phyloP scores from a whole-genome alignment of 1,284 basidiomycete genomes.

The Papiliotrema fonsecae region DNA sequence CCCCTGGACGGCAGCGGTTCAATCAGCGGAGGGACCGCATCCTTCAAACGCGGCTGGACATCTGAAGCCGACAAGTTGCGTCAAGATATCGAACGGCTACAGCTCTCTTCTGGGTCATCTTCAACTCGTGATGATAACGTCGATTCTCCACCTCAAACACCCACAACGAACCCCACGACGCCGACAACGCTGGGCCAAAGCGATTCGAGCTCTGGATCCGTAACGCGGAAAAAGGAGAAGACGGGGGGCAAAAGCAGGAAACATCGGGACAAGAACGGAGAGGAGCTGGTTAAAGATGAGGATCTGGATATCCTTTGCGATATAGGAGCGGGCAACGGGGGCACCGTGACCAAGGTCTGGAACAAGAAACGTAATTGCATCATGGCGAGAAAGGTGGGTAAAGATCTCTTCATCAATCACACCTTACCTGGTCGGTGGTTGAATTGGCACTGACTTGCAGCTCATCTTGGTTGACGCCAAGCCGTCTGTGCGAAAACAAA shows the following conservation, averaged over 20 bases:
- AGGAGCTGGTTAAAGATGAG: constrained; percentile 69
- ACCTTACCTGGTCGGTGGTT: not conserved
- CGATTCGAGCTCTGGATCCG: constrained; percentile 9
- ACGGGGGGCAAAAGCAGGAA: constrained; percentile 24
- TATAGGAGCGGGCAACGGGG: constrained; percentile 94
- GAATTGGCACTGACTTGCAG: constrained; percentile 48
- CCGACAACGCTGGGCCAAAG: not conserved
- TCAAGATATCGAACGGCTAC: constrained; percentile 41
- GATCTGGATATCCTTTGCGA: constrained; percentile 80
- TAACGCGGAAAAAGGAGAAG: constrained; percentile 14
- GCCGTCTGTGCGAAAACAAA: constrained; percentile 94
- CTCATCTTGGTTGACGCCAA: constrained; percentile 98
- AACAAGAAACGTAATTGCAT: constrained; percentile 81
- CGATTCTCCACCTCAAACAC: constrained; percentile 21
- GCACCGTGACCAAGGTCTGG: constrained; percentile 92
- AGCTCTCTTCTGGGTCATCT: constrained; percentile 62
- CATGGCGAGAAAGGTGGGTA: constrained; percentile 89
- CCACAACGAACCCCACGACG: constrained; percentile 9
- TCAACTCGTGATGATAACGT: too few relatives aligned
- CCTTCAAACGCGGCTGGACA: too few relatives aligned
- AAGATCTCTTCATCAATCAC: not conserved
- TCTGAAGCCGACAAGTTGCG: constrained; percentile 50
- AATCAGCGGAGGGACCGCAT: constrained; percentile 11
- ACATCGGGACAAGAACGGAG: constrained; percentile 60
- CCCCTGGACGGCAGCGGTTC: constrained; percentile 6